Base-by-base conservation (phyloP, 768 basidiomycete species). In the Dacryopinax spathularia region DNA sequence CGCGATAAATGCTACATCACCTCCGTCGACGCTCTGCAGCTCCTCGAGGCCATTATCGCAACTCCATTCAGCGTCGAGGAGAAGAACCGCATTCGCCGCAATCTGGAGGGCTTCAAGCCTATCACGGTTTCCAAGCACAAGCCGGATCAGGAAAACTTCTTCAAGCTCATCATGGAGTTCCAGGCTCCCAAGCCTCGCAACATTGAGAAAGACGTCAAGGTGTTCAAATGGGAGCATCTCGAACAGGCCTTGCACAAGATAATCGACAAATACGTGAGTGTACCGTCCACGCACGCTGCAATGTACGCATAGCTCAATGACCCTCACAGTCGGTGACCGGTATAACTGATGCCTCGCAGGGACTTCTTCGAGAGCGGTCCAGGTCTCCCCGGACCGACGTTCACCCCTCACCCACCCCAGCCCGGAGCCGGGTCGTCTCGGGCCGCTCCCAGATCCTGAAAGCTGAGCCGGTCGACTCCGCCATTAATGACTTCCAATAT, bases 81-180 rank as follows among this genome's bases (percentile, higher is more conserved):
- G 79, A 97, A 95, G 80, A 97, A 97, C 70, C 80, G 95, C 61
- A 95, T 97, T 69, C 80, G 95, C 66, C 82, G 94, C 63, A 98
- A 98, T 74, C 78, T 99, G 33, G 94, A 99, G 73, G 91, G 89
- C 27, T 87, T 96, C 70, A 81, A 86, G 61, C 95, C 95, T 0
- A 87, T 84, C 62, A 96, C 94, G 0, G 85, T 97, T 2, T 88
- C 88, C 31, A 99, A 96, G 77, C 82, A 83, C 72, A 88, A 89
- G 68, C 76, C 81, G 0, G 87, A 85, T 12, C 86, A 82, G 64
- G 89, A 89, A 69, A 78, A 81, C n/a, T 91, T 97, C 73, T 99
- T 97, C 80, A 85, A 89, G 76, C 81, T 85, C 68, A 93, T 99
- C 77, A 97, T 99, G 95, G 85, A 89, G 61, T 95, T 96, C 71